A percentile compares a stretch with the other conserved stretches of the same genome.
phyloP scores from a whole-genome alignment of 2,329 filamentous ascomycete genomes.

The Cryphonectria nitschkei region DNA sequence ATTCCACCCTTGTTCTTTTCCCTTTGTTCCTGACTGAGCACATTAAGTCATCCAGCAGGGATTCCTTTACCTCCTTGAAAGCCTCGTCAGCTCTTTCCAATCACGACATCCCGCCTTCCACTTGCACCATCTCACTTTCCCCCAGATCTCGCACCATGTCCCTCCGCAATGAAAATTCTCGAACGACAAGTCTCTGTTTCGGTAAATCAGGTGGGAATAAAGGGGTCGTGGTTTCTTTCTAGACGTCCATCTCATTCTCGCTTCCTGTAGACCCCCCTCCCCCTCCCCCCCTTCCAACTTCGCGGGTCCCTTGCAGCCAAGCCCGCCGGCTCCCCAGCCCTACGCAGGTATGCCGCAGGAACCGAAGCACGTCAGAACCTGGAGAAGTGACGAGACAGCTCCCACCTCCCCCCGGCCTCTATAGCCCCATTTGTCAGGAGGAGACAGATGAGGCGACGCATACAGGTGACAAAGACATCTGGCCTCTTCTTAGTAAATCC shows the following conservation, averaged over 20 bases:
- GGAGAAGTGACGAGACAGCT: slow-evolving; percentile 15
- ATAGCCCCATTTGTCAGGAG: background rate
- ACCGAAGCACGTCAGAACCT: slow-evolving; percentile 22
- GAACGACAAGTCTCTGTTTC: background rate
- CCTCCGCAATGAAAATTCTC: background rate
- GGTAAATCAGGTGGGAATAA: background rate
- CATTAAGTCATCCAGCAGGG: background rate
- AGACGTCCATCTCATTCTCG: background rate
- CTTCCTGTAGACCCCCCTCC: slow-evolving; percentile 8
- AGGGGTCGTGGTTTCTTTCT: background rate
- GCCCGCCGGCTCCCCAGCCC: slow-evolving; percentile 5
- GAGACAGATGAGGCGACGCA: background rate
- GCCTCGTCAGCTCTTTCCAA: slow-evolving; percentile 13
- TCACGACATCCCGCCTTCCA: slow-evolving; percentile 16
- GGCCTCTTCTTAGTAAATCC: background rate
- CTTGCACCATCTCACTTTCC: slow-evolving; percentile 15
- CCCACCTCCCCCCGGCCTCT: background rate
- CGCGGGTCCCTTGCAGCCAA: slow-evolving; percentile 16
- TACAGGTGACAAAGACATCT: background rate
- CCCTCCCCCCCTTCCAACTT: background rate
- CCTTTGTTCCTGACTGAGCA: background rate
- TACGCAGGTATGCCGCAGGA: slow-evolving; percentile 20
- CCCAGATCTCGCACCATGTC: background rate
- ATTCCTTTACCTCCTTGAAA: slow-evolving; percentile 2
- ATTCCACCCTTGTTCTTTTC: too few species aligned